phyloP scores from a whole-genome alignment of 129 eudicot species.

The Chrysanthemum makinoi region DNA sequence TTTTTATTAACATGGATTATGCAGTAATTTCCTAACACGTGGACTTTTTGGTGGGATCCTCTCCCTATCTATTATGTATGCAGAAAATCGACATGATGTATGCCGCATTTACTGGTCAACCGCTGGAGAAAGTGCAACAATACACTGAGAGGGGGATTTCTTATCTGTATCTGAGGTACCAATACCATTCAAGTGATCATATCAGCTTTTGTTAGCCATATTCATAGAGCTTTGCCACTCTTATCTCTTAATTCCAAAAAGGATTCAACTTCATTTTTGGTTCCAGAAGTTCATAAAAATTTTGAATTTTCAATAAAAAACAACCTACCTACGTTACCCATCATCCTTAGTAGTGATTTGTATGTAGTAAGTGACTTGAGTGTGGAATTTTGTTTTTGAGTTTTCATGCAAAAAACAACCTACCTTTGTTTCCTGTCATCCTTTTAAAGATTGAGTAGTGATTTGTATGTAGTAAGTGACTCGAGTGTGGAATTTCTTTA shows the following conservation, averaged over 20 bases:
- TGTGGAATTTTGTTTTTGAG: not conserved
- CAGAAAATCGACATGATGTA: slow-evolving; percentile 69
- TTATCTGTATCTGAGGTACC: slow-evolving; percentile 84
- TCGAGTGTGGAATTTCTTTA: not conserved
- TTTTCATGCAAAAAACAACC: no score
- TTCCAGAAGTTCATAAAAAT: no score
- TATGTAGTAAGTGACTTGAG: not conserved
- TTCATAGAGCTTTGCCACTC: not conserved
- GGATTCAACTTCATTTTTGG: not conserved
- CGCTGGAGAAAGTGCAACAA: slow-evolving; percentile 71
- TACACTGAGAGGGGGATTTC: slow-evolving; percentile 83
- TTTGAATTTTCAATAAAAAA: no score
- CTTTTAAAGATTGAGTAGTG: no score
- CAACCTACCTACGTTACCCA: no score
- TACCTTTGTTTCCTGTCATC: no score
- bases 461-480: not conserved
- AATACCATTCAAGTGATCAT: slow-evolving; percentile 32
- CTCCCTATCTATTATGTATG: not conserved
- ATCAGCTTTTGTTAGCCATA: slow-evolving; percentile 6
- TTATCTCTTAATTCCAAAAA: not conserved
- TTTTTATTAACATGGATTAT: not conserved
- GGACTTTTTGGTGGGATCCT: not conserved
- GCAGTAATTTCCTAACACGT: not conserved
- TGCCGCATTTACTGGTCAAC: slow-evolving; percentile 87
- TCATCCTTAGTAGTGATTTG: not conserved